These are phyloP conservation scores for Lonicera japonica DNA, from an alignment of 129 eudicot genomes.

Conservation along the genomic window DNA sequence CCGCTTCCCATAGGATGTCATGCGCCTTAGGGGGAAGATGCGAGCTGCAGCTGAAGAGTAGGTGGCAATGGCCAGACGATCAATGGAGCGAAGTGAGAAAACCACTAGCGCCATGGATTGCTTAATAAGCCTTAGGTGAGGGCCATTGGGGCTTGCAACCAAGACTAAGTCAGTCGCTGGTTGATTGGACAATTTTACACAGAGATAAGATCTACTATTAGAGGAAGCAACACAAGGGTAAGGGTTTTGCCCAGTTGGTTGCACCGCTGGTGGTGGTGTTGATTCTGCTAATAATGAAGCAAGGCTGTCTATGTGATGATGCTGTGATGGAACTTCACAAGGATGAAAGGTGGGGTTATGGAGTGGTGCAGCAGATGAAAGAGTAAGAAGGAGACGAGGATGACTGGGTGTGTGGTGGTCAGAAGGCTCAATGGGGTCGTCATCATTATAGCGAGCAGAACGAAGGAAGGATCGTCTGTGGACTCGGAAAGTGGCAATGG, in stretches of 20 bases:
- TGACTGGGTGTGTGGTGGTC: slow-evolving; percentile 36
- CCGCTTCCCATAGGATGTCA: slow-evolving; percentile 81
- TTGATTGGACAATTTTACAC: slow-evolving; percentile 53
- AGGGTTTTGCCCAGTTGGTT: background rate
- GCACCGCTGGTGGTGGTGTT: slow-evolving; percentile 16
- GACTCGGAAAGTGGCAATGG: slow-evolving; percentile 73
- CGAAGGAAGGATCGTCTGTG: slow-evolving; percentile 80
- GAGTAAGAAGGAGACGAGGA: slow-evolving; percentile 59
- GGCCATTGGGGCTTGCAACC: slow-evolving; percentile 80
- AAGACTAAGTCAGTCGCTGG: slow-evolving; percentile 75
- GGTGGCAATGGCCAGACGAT: slow-evolving; percentile 78
- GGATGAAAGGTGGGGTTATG: slow-evolving; percentile 13
- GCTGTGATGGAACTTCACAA: no score
- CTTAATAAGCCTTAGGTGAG: slow-evolving; percentile 80
- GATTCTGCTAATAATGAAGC: no score
- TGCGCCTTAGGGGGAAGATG: slow-evolving; percentile 71
- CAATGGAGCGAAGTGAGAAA: slow-evolving; percentile 66
- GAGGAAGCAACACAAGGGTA: slow-evolving; percentile 6
- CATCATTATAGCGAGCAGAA: slow-evolving; percentile 75
- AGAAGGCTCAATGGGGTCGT: slow-evolving; percentile 68
- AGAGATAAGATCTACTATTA: slow-evolving; percentile 34
- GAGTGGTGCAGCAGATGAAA: no score
- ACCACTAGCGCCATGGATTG: slow-evolving; percentile 83
- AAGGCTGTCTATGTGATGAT: background rate
- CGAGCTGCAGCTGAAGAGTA: slow-evolving; percentile 85